Evolutionary conservation across 495 filamentous ascomycete genomes (phyloP).

Genomic region (Chaetomium tenue): DNA sequence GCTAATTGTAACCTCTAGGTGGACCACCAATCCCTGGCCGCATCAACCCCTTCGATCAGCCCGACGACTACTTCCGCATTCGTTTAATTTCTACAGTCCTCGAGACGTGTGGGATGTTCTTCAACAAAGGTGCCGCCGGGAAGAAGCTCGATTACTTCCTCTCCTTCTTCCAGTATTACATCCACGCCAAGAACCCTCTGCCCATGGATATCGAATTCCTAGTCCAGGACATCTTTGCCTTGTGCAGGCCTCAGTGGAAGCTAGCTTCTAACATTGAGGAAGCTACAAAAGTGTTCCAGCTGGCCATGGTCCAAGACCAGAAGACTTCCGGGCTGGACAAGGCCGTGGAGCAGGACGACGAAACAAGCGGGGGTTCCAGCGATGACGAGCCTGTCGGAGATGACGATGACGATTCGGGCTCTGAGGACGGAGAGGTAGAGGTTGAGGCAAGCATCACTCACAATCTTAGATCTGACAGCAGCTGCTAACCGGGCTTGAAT

Average conservation of each 20-base stretch:
- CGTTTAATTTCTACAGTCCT: constrained; percentile 84
- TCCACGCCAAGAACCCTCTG: constrained; percentile 84
- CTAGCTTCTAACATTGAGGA: constrained; percentile 76
- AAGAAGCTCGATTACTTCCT: constrained; percentile 99
- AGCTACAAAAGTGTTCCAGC: constrained; percentile 77
- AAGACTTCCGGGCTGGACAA: constrained; percentile 71
- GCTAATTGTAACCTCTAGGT: constrained; percentile 48
- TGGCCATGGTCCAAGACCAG: constrained; percentile 84
- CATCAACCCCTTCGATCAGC: constrained; percentile 72
- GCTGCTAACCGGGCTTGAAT: constrained; percentile 21
- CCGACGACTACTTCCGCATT: constrained; percentile 94
- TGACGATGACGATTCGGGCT: constrained; percentile 41
- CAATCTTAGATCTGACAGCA: not conserved
- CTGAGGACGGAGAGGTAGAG: constrained; percentile 52
- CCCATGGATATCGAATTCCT: constrained; percentile 99
- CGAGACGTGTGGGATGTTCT: constrained; percentile 95
- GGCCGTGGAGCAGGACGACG: constrained; percentile 65
- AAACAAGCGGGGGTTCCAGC: constrained; percentile 60
- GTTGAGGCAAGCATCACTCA: constrained; percentile 41
- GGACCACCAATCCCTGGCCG: constrained; percentile 79
- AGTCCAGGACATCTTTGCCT: constrained; percentile 83
- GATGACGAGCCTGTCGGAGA: constrained; percentile 61
- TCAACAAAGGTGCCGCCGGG: constrained; percentile 85
- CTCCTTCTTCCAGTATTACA: constrained; percentile 97
- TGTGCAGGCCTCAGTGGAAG: constrained; percentile 88